Conservation (phyloP, 768 basidiomycete genomes). For the Myochromella boudieri region DNA sequence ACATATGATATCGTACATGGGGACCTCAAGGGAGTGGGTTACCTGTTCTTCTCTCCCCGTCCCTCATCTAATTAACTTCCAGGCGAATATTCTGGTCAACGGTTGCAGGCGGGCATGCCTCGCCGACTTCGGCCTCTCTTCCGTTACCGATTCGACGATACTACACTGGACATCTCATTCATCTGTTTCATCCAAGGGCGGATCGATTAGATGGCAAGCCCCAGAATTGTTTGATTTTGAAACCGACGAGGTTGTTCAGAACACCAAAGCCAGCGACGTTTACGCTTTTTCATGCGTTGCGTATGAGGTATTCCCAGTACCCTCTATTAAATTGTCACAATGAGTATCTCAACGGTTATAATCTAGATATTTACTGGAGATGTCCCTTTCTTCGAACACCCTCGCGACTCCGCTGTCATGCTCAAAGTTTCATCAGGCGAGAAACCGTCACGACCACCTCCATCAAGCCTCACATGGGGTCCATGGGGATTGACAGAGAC, state of each 20-base stretch:
- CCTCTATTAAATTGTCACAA: neutral
- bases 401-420: neutral
- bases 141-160: neutral
- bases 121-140: constrained; percentile 2
- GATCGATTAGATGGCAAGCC: neutral
- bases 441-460: neutral
- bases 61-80: too few species aligned
- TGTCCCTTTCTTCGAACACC: neutral
- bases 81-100: constrained; percentile 4
- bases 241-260: neutral
- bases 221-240: neutral
- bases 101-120: neutral
- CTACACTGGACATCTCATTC: constrained; percentile 2
- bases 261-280: neutral
- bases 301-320: constrained; percentile 5
- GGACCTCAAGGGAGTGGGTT: neutral
- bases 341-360: neutral
- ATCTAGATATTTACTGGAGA: neutral
- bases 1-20: constrained; percentile 1
- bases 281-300: neutral
- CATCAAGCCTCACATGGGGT: neutral
- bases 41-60: neutral
- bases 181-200: neutral
- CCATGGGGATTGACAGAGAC: neutral
- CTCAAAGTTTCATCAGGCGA: neutral